These are phyloP conservation scores for Neofusicoccum parvum DNA, from an alignment of 2,329 filamentous ascomycete genomes.

Conservation along the genomic window DNA sequence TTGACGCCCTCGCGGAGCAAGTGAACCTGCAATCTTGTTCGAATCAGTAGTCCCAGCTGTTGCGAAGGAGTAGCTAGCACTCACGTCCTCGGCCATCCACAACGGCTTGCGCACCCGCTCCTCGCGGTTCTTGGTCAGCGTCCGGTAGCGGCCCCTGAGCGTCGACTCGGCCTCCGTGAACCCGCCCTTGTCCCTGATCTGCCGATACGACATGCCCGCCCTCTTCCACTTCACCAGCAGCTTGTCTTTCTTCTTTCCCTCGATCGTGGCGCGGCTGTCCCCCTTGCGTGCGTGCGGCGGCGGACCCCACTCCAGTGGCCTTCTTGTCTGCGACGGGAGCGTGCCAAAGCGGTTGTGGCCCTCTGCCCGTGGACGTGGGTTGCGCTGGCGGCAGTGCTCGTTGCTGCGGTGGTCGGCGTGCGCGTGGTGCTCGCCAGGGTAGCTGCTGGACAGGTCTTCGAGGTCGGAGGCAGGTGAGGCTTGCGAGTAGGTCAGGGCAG, in stretches of 20 bases:
- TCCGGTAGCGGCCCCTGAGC: slow-evolving; percentile 67
- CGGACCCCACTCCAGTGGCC: not conserved
- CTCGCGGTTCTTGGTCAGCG: slow-evolving; percentile 64
- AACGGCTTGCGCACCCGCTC: slow-evolving; percentile 66
- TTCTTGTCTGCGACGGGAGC: not conserved
- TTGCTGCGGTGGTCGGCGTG: not conserved
- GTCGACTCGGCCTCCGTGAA: slow-evolving; percentile 72
- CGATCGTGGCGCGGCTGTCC: not conserved
- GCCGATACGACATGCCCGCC: slow-evolving; percentile 64
- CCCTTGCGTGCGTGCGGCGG: not conserved
- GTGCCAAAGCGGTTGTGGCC: not conserved
- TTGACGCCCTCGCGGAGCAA: slow-evolving; percentile 16
- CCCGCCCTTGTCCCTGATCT: slow-evolving; percentile 59
- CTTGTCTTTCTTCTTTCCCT: slow-evolving; percentile 27
- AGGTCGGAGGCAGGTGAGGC: slow-evolving; percentile 8
- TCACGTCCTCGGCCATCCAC: slow-evolving; percentile 67
- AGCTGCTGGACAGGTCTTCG: slow-evolving; percentile 1
- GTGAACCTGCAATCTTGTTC: not conserved
- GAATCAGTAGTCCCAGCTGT: not conserved
- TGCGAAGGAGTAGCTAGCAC: slow-evolving; percentile 35
- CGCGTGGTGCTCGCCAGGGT: not conserved
- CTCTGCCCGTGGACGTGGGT: not conserved
- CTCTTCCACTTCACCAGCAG: slow-evolving; percentile 57
- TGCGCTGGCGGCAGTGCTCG: not conserved
- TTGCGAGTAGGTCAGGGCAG: slow-evolving; percentile 13